phyloP scores from a whole-genome alignment of 192 early-diverging fungal species.

The Coemansia sp. region DNA sequence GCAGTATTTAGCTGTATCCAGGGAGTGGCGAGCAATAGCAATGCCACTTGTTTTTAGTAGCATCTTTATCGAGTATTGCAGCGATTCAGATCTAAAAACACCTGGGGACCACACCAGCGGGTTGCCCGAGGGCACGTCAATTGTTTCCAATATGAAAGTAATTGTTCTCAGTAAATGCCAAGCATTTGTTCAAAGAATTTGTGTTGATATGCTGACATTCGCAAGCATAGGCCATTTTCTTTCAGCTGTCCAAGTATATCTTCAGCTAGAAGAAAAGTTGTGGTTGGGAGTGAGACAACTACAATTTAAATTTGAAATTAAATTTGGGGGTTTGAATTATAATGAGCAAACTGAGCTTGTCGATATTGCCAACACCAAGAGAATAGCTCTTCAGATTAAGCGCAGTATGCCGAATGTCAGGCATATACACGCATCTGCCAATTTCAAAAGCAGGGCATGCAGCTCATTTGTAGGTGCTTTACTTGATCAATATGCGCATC shows the following conservation, averaged over 20 bases:
- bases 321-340: background rate
- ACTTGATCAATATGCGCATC: background rate
- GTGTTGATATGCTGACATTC: background rate
- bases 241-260: background rate
- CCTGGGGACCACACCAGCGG: too few relatives aligned
- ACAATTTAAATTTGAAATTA: background rate
- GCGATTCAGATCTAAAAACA: background rate
- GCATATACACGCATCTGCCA: background rate
- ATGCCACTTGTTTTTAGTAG: background rate
- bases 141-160: background rate
- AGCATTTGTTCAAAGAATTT: background rate
- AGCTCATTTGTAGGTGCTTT: background rate
- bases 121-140: background rate
- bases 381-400: background rate
- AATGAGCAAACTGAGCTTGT: background rate
- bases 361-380: background rate
- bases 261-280: background rate
- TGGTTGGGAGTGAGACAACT: background rate
- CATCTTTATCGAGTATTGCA: background rate
- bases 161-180: background rate
- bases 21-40: background rate
- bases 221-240: background rate
- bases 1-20: background rate
- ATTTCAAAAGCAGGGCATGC: background rate
- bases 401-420: background rate